phyloP scores from a whole-genome alignment of 768 basidiomycete species.

The Trametes gibbosa region DNA sequence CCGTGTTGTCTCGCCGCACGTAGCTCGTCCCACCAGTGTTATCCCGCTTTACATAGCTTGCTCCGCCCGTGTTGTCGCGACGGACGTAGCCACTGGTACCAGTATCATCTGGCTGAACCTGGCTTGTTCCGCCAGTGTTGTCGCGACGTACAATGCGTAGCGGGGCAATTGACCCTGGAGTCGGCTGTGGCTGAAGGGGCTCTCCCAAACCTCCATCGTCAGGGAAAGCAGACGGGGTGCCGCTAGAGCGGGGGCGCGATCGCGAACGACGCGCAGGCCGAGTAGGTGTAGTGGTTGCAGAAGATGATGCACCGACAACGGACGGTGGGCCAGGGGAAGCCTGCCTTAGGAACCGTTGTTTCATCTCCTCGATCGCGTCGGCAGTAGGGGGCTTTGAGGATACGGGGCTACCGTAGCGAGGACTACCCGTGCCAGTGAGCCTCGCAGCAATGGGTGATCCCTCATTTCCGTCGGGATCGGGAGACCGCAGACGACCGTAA shows the following conservation, averaged over 20 bases:
- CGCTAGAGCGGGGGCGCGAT: slow-evolving; percentile 13
- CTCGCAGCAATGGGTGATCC: slow-evolving; percentile 11
- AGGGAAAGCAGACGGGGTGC: background rate
- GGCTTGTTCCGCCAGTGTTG: slow-evolving; percentile 3
- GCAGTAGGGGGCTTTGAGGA: slow-evolving; percentile 34
- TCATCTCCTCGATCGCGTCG: slow-evolving; percentile 64
- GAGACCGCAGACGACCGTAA: slow-evolving; percentile 21
- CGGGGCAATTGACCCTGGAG: background rate
- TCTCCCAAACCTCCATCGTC: background rate
- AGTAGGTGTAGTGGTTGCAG: slow-evolving; percentile 19
- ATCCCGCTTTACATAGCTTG: background rate
- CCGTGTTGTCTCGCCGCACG: slow-evolving; percentile 1
- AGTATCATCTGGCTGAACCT: slow-evolving; percentile 1
- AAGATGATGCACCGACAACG: slow-evolving; percentile 10
- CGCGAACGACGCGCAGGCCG: slow-evolving; percentile 14
- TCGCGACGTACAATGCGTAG: slow-evolving; percentile 10
- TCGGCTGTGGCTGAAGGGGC: background rate
- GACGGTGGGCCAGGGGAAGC: slow-evolving; percentile 25
- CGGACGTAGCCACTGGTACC: background rate
- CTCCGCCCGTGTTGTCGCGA: slow-evolving; percentile 1
- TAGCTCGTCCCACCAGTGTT: background rate
- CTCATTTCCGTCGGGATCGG: slow-evolving; percentile 16
- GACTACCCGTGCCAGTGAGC: slow-evolving; percentile 16
- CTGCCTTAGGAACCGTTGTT: slow-evolving; percentile 48
- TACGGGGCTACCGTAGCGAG: slow-evolving; percentile 22